Conservation (phyloP, 306 rosid genomes). For the Delonix regia region DNA sequence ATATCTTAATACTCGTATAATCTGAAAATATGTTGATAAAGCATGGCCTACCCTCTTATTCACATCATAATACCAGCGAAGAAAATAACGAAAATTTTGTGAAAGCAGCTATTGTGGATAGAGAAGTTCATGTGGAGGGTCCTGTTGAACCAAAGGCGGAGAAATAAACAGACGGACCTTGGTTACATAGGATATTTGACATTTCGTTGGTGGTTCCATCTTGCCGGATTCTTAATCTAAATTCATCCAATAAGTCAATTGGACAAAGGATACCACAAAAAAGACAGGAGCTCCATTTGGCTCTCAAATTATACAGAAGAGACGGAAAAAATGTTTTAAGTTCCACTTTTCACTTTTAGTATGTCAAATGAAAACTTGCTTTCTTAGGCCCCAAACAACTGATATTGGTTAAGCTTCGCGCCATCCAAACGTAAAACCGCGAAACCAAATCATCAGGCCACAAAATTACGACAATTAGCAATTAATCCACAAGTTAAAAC, state of each 20-base stretch:
- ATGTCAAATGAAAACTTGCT: neutral
- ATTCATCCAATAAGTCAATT: neutral
- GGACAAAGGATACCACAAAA: neutral
- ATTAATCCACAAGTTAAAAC: neutral
- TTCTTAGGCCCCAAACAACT: constrained; percentile 2
- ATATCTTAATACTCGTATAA: neutral
- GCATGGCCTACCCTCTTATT: neutral
- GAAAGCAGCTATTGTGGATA: neutral
- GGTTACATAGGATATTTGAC: neutral
- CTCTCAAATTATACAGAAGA: neutral
- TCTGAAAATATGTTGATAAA: neutral
- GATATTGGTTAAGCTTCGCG: neutral
- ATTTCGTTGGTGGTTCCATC: neutral
- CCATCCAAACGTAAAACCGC: neutral
- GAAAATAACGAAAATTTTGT: neutral
- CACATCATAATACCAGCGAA: neutral
- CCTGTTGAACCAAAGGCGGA: neutral
- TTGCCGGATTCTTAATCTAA: neutral
- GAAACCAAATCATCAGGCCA: neutral
- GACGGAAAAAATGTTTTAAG: neutral
- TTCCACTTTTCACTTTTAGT: neutral
- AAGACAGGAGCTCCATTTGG: neutral
- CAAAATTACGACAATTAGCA: neutral
- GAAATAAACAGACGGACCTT: neutral
- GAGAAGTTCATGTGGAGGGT: neutral